phyloP scores from a whole-genome alignment of 1,284 basidiomycete species.

The Pisolithus thermaeus region DNA sequence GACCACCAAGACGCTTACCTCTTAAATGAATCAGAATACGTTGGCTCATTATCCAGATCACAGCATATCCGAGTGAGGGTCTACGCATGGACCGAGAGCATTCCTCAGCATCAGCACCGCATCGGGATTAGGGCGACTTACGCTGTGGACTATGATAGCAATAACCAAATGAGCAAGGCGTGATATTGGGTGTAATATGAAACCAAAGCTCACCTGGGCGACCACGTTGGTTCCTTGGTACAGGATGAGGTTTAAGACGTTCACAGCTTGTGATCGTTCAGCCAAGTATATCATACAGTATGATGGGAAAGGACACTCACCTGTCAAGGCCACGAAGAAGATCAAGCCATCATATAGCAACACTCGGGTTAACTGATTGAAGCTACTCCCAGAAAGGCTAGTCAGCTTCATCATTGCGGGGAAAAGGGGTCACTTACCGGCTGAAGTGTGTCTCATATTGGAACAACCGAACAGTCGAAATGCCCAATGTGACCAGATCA shows the following conservation, averaged over 20 bases:
- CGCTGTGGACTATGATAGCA: constrained; percentile 23
- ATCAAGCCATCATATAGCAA: constrained; percentile 32
- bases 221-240: constrained; percentile 15
- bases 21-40: constrained; percentile 31
- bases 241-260: constrained; percentile 26
- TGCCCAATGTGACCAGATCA: constrained; percentile 30
- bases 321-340: constrained; percentile 28
- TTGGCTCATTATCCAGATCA: constrained; percentile 38
- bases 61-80: constrained; percentile 30
- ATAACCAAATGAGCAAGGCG: constrained; percentile 4
- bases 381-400: constrained; percentile 10
- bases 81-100: constrained; percentile 12
- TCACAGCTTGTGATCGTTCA: constrained; percentile 11
- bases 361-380: constrained; percentile 26
- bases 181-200: neutral
- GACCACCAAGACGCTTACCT: constrained; percentile 10
- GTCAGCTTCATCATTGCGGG: neutral
- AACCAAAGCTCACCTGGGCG: constrained; percentile 21
- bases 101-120: constrained; percentile 1
- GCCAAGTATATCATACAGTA: no score
- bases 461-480: constrained; percentile 33
- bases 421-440: constrained; percentile 16
- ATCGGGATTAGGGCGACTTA: constrained; percentile 10
- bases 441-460: constrained; percentile 21
- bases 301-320: constrained; percentile 10